Conservation (phyloP, 768 basidiomycete genomes). For the Antrodiella citrinella region DNA sequence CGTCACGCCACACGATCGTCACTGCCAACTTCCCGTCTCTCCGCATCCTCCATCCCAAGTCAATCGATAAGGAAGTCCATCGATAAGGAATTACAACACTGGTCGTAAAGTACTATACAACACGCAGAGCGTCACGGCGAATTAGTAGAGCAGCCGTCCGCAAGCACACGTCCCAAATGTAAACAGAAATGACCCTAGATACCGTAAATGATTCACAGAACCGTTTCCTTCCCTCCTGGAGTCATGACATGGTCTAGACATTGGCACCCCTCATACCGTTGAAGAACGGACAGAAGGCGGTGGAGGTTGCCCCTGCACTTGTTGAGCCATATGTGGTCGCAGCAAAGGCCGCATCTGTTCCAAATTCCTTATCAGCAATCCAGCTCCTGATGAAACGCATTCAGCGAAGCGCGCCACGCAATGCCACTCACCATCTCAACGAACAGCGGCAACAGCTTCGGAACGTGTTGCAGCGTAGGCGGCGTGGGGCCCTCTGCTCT, state of each 20-base stretch:
- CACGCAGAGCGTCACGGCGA: too few species aligned
- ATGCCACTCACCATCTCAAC: slow-evolving; percentile 71
- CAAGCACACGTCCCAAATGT: too few species aligned
- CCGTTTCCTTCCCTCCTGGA: neutral
- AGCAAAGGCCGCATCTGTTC: slow-evolving; percentile 33
- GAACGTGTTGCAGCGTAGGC: slow-evolving; percentile 72
- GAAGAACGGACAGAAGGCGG: neutral
- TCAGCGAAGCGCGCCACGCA: neutral
- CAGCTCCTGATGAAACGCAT: neutral
- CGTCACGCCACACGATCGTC: neutral
- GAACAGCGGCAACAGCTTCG: slow-evolving; percentile 81
- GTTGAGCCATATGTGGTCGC: slow-evolving; percentile 17
- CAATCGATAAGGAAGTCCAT: too few species aligned
- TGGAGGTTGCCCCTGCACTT: neutral
- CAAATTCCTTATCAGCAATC: neutral
- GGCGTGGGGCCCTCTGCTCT: slow-evolving; percentile 45
- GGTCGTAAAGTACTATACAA: too few species aligned
- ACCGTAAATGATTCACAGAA: neutral
- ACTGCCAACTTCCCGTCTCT: neutral
- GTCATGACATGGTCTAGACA: neutral
- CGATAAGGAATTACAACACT: neutral
- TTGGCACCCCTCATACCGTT: neutral
- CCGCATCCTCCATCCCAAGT: too few species aligned
- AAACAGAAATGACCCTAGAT: neutral
- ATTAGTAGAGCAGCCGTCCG: too few species aligned